These are phyloP conservation scores for Lasiosphaeria hispida DNA, from an alignment of 495 filamentous ascomycete genomes.

Conservation along the genomic window DNA sequence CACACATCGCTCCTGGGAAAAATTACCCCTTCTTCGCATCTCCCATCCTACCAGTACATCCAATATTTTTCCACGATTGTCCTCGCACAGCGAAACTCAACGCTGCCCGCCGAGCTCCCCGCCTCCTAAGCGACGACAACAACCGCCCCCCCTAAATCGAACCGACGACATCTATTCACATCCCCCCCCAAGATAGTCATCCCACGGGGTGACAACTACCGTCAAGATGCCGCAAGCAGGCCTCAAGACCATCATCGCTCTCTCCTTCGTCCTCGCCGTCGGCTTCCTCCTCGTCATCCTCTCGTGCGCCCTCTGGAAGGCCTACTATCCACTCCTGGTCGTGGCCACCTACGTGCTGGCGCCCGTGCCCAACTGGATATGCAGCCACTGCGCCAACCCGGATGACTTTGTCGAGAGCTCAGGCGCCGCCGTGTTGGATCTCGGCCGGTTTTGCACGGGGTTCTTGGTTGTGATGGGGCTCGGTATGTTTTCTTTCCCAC, in stretches of 20 bases:
- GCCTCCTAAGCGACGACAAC: neutral
- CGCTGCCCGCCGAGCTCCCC: neutral
- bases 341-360: constrained; percentile 94
- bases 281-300: constrained; percentile 99
- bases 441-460: constrained; percentile 91
- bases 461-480: constrained; percentile 98
- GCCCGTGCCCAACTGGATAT: constrained; percentile 94
- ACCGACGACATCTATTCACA: neutral
- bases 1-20: neutral
- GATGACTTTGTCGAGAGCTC: constrained; percentile 93
- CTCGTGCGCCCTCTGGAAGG: constrained; percentile 88
- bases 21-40: no score
- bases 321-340: constrained; percentile 90
- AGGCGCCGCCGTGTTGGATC: constrained; percentile 77
- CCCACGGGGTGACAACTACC: neutral
- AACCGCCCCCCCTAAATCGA: neutral
- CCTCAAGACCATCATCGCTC: constrained; percentile 96
- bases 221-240: constrained; percentile 75
- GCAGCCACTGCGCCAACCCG: constrained; percentile 79
- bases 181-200: neutral
- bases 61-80: neutral
- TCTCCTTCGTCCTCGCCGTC: constrained; percentile 98
- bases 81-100: no score
- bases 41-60: no score
- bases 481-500: constrained; percentile 59